Base-by-base conservation (phyloP, 2,329 filamentous ascomycete species). In the Chalaropsis thielavioides region DNA sequence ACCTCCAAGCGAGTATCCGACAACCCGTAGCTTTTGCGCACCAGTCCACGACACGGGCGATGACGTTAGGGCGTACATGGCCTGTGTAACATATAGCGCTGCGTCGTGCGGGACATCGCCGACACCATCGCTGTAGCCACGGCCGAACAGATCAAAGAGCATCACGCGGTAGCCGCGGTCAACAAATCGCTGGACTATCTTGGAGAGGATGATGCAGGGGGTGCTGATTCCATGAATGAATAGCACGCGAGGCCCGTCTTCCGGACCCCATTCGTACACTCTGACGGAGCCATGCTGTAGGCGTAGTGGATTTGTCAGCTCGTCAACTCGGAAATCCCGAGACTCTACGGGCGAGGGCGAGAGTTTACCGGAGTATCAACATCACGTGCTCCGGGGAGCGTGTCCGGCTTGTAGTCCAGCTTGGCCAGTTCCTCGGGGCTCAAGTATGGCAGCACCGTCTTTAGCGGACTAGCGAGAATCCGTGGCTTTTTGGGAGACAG, bases 211-310 rank as follows among this genome's bases (percentile, higher is more conserved):
- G 70, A 92, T 82, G 73, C 87, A 90, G 0, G 90, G 87, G 0
- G 89, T 95, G 67, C 86, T 90, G 72, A 95, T 92, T 56, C 90
- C 90, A 72, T 95, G 90, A 8, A 95, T 79, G 41, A 95, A 79
- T 17, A 95, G 74, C 3, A 94, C 85, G 70, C 88, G 92, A 58
- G 82, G 80, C 7, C 90, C 90, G 64, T 82, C 74, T 62, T 84
- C 80, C 0, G 89, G 87, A 0, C 90, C 90, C 76, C 87, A 95
- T 76, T 95, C 90, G 72, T 94, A 94, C 24, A 89, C 86, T 44
- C 88, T 79, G 64, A 91, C 85, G 41, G 79, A 84, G 61, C 90
- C 90, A 72, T 90, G 92, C 71, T 82, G 8, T 3, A 19, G n/a
- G n/a, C n/a, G 13, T 4, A 31, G 24, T 64, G 17, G 62, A n/a